phyloP scores from a whole-genome alignment of 2,329 filamentous ascomycete genomes.

The Venturia effusa region DNA sequence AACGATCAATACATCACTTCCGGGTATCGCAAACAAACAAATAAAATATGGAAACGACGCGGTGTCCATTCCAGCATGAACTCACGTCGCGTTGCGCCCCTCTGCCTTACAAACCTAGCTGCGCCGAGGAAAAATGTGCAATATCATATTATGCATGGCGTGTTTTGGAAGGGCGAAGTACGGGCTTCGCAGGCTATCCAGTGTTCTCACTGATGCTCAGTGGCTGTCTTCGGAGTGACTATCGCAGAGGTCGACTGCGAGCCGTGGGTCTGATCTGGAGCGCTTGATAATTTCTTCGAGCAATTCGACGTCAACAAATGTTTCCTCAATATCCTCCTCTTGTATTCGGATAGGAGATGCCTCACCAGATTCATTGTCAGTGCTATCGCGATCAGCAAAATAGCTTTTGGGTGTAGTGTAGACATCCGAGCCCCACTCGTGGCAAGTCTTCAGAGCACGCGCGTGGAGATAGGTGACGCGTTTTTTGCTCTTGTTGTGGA shows the following conservation, averaged over 20 bases:
- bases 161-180: background rate
- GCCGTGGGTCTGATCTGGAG: background rate
- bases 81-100: background rate
- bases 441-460: conserved; percentile 42
- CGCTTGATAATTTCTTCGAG: conserved; percentile 5
- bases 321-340: conserved; percentile 40
- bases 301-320: background rate
- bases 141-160: background rate
- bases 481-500: conserved; percentile 89
- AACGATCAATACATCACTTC: background rate
- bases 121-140: background rate
- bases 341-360: background rate
- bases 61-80: background rate
- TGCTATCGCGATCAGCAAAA: background rate
- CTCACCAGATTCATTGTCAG: conserved; percentile 7
- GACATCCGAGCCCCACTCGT: background rate
- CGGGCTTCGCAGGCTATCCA: background rate
- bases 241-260: background rate
- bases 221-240: background rate
- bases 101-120: background rate
- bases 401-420: background rate
- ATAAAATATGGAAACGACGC: background rate
- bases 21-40: background rate
- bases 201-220: background rate
- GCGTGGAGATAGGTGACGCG: conserved; percentile 90